Evolutionary conservation across 1,284 basidiomycete genomes (phyloP).

Genomic region (Sporisorium reilianum): DNA sequence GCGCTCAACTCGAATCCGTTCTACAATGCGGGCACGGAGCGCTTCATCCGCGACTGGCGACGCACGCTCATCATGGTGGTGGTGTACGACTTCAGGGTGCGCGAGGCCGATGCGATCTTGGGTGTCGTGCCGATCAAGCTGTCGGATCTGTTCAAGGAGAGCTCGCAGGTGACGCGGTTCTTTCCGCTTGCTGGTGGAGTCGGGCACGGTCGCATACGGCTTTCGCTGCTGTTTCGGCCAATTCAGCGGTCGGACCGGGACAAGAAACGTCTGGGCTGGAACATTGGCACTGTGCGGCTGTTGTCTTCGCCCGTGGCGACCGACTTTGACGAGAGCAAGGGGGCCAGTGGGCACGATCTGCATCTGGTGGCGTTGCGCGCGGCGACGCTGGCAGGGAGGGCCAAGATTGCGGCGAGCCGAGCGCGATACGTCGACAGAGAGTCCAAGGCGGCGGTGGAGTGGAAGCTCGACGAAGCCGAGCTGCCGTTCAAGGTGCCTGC

Average conservation of each 20-base stretch:
- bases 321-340: slow-evolving; percentile 41
- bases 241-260: slow-evolving; percentile 22
- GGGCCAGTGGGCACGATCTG: slow-evolving; percentile 19
- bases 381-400: slow-evolving; percentile 35
- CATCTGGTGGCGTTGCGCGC: slow-evolving; percentile 30
- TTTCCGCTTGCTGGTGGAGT: slow-evolving; percentile 56
- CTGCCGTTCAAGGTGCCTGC: slow-evolving; percentile 48
- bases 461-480: slow-evolving; percentile 30
- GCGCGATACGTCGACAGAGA: slow-evolving; percentile 17
- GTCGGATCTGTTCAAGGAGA: slow-evolving; percentile 41
- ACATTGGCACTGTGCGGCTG: slow-evolving; percentile 49
- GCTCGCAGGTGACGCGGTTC: slow-evolving; percentile 54
- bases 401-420: slow-evolving; percentile 25
- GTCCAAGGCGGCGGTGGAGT: slow-evolving; percentile 25
- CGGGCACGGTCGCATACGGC: slow-evolving; percentile 40
- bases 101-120: slow-evolving; percentile 51
- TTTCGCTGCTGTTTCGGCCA: slow-evolving; percentile 51
- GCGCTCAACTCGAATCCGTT: slow-evolving; percentile 70
- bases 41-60: slow-evolving; percentile 72
- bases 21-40: slow-evolving; percentile 72
- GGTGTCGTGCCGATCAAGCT: slow-evolving; percentile 57
- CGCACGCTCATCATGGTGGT: slow-evolving; percentile 71
- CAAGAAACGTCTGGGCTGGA: slow-evolving; percentile 45
- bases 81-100: slow-evolving; percentile 67
- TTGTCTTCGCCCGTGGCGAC: slow-evolving; percentile 33